These are phyloP conservation scores for Marasmius fiardii DNA, from an alignment of 1,284 basidiomycete genomes.

Conservation along the genomic window DNA sequence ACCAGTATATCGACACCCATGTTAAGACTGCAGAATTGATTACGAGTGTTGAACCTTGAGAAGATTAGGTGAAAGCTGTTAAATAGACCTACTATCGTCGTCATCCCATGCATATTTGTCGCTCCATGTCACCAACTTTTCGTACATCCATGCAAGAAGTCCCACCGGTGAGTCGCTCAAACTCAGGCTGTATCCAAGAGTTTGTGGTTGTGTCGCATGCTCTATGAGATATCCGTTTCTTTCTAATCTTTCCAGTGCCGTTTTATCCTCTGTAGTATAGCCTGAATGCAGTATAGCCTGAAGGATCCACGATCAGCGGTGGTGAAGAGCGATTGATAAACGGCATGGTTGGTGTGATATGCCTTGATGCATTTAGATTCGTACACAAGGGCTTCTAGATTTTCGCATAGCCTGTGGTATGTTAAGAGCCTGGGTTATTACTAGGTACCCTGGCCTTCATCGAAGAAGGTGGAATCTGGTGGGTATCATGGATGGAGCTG, in stretches of 20 bases:
- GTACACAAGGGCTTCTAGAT: constrained; percentile 28
- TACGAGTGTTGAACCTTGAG: too few species aligned
- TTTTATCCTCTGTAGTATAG: constrained; percentile 17
- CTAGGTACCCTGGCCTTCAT: too few species aligned
- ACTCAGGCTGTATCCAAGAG: constrained; percentile 35
- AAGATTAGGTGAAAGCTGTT: too few species aligned
- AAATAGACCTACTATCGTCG: constrained; percentile 22
- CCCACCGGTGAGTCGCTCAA: constrained; percentile 42
- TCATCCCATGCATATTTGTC: constrained; percentile 42
- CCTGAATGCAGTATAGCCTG: constrained; percentile 17
- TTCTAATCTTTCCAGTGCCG: constrained; percentile 19
- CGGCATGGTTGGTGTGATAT: constrained; percentile 36
- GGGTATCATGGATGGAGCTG: too few species aligned
- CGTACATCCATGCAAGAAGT: too few species aligned
- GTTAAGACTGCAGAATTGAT: constrained; percentile 26
- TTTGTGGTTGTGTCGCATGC: constrained; percentile 34
- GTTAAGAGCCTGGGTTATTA: too few species aligned
- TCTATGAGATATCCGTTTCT: constrained; percentile 27
- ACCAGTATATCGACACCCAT: constrained; percentile 38
- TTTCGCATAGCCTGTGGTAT: too few species aligned
- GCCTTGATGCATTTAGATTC: constrained; percentile 33
- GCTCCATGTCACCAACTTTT: constrained; percentile 35
- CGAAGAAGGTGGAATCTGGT: too few species aligned
- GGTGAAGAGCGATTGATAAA: constrained; percentile 9
- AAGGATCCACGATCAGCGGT: background rate